phyloP scores from a whole-genome alignment of 2,329 filamentous ascomycete species.

The Purpureocillium takamizusanense region DNA sequence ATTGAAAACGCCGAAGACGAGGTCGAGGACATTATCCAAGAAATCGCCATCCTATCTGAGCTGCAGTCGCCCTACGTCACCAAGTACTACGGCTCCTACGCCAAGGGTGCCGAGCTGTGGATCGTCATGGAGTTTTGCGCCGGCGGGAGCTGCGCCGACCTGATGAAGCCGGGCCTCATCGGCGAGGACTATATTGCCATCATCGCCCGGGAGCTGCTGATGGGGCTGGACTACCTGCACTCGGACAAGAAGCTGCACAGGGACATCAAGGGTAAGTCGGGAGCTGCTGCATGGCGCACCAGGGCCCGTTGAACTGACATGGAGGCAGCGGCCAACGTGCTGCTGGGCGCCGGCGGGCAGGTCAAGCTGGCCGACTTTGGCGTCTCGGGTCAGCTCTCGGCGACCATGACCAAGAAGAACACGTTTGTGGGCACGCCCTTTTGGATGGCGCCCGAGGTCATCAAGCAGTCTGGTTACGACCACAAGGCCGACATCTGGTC shows the following conservation, averaged over 20 bases:
- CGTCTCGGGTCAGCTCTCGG: slow-evolving; percentile 89
- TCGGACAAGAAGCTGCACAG: slow-evolving; percentile 92
- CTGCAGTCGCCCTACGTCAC: slow-evolving; percentile 94
- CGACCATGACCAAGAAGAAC: slow-evolving; percentile 99
- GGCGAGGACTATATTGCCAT: slow-evolving; percentile 96
- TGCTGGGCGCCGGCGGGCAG: slow-evolving; percentile 83
- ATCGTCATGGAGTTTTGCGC: slow-evolving; percentile 99
- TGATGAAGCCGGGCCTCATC: slow-evolving; percentile 89
- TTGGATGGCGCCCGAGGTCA: slow-evolving; percentile 99
- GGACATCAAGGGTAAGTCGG: slow-evolving; percentile 75
- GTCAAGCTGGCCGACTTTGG: slow-evolving; percentile 97
- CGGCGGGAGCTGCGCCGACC: slow-evolving; percentile 87
- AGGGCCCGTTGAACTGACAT: slow-evolving; percentile 1
- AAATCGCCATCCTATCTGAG: slow-evolving; percentile 94
- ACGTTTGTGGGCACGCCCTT: slow-evolving; percentile 97
- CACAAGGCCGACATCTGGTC: slow-evolving; percentile 99
- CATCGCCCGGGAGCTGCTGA: slow-evolving; percentile 79
- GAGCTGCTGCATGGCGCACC: background rate
- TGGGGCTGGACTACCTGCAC: slow-evolving; percentile 89
- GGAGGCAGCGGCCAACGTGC: slow-evolving; percentile 72
- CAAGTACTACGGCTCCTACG: slow-evolving; percentile 93
- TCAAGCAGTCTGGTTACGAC: slow-evolving; percentile 96
- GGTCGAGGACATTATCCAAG: slow-evolving; percentile 98
- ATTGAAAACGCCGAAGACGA: slow-evolving; percentile 99
- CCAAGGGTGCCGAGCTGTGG: slow-evolving; percentile 94